A percentile compares a stretch with the other conserved stretches of the same genome.
Conservation (phyloP, 2,329 filamentous ascomycete species). For the Aspergillus pseudoglaucus region DNA sequence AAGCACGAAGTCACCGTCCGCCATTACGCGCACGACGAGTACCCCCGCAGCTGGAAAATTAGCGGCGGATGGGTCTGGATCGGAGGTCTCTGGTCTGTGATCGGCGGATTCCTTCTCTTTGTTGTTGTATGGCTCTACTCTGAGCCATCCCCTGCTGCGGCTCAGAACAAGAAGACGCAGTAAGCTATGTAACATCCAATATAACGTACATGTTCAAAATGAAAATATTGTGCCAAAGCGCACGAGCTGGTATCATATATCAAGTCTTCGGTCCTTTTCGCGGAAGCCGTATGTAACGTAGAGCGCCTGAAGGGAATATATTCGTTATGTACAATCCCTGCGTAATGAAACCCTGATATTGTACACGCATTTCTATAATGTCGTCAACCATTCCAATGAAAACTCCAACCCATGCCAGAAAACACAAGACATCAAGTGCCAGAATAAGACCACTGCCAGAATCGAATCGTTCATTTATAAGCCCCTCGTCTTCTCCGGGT, state of each 20-base stretch:
- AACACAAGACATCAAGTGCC: not conserved
- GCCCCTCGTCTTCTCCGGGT: slow-evolving; percentile 43
- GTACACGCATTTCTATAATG: slow-evolving; percentile 1
- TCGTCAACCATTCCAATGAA: slow-evolving; percentile 1
- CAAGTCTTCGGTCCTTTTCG: no score
- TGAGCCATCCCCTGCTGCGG: slow-evolving; percentile 42
- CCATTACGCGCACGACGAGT: slow-evolving; percentile 97
- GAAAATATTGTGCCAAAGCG: slow-evolving; percentile 13
- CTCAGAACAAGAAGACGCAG: slow-evolving; percentile 45
- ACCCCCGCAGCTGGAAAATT: slow-evolving; percentile 83
- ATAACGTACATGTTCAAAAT: slow-evolving; percentile 12
- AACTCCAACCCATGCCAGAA: slow-evolving; percentile 14
- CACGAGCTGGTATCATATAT: not conserved
- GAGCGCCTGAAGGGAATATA: not conserved
- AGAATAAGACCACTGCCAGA: not conserved
- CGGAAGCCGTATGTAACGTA: no score
- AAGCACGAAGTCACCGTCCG: slow-evolving; percentile 92
- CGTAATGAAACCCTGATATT: not conserved
- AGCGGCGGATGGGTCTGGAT: slow-evolving; percentile 94
- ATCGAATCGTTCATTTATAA: slow-evolving; percentile 20
- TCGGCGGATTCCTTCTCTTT: slow-evolving; percentile 78
- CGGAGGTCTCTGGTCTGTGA: slow-evolving; percentile 74
- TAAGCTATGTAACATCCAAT: slow-evolving; percentile 22
- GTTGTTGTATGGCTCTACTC: slow-evolving; percentile 82
- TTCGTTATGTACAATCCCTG: slow-evolving; percentile 7